Conservation (phyloP, 1,284 basidiomycete species). For the Anthracocystis walkeri region DNA sequence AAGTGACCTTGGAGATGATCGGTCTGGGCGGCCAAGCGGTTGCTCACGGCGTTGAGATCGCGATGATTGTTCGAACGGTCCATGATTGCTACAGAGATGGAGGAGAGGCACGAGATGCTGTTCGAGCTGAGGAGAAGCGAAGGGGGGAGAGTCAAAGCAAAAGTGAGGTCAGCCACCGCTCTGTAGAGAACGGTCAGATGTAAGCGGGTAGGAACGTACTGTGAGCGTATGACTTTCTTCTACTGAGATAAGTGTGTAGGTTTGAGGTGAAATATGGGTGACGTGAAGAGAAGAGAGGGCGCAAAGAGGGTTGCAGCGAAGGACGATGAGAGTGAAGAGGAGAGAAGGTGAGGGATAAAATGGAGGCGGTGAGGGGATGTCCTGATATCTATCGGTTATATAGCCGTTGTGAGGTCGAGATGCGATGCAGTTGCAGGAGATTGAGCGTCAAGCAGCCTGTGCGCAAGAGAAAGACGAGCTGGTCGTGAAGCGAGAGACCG, state of each 20-base stretch:
- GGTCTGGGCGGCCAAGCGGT: constrained; percentile 56
- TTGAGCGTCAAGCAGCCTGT: constrained; percentile 2
- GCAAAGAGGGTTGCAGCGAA: constrained; percentile 2
- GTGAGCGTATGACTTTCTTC: background rate
- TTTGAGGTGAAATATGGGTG: background rate
- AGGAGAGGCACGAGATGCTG: background rate
- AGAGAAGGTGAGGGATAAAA: constrained; percentile 9
- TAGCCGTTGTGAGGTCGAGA: constrained; percentile 9
- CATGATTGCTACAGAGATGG: constrained; percentile 8
- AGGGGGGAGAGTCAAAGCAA: background rate
- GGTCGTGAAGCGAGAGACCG: background rate
- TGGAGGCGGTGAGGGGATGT: background rate
- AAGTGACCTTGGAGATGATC: constrained; percentile 60
- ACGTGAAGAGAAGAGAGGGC: background rate
- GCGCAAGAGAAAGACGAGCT: background rate
- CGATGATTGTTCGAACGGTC: constrained; percentile 30
- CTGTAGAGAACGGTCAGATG: background rate
- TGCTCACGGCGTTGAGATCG: constrained; percentile 46
- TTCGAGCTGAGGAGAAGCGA: background rate
- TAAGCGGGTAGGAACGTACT: background rate
- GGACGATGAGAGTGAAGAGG: background rate
- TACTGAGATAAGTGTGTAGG: background rate
- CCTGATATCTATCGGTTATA: constrained; percentile 15
- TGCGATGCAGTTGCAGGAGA: constrained; percentile 7
- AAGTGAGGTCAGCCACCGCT: background rate